Percentiles rank a stretch among this genome's conserved stretches.
Evolutionary conservation across 2,329 filamentous ascomycete species (phyloP).

Genomic region (Huntiella bhutanensis): DNA sequence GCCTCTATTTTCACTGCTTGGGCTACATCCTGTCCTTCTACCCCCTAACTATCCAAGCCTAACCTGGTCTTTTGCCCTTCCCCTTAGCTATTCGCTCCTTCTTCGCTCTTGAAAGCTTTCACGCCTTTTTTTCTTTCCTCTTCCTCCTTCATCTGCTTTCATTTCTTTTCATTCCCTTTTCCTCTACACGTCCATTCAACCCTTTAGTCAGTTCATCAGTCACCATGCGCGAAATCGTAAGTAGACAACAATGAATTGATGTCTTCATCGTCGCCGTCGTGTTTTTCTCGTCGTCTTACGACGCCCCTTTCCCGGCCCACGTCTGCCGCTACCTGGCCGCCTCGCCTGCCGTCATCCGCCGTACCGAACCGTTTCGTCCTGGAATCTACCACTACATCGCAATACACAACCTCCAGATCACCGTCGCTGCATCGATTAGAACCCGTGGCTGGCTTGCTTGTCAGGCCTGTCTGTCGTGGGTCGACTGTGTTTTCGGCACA

Average conservation of each 20-base stretch:
- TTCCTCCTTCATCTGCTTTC: slow-evolving; percentile 7
- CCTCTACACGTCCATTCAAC: slow-evolving; percentile 15
- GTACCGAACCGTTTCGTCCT: too few species aligned
- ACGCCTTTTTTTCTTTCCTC: slow-evolving; percentile 15
- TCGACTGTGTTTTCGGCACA: too few species aligned
- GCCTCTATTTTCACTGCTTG: background rate
- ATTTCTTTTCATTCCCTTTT: slow-evolving; percentile 10
- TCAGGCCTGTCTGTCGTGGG: too few species aligned
- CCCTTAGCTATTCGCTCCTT: slow-evolving; percentile 11
- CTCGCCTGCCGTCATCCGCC: too few species aligned
- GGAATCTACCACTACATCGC: too few species aligned
- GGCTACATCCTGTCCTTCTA: slow-evolving; percentile 1
- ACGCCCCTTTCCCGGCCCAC: slow-evolving; percentile 3
- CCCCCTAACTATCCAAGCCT: slow-evolving; percentile 7
- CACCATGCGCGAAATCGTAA: slow-evolving; percentile 53
- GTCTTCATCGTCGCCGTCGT: slow-evolving; percentile 3
- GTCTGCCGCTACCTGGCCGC: too few species aligned
- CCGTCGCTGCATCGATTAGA: too few species aligned
- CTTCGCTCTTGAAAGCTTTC: slow-evolving; percentile 19
- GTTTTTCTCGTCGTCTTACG: slow-evolving; percentile 4
- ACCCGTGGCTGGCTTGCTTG: too few species aligned
- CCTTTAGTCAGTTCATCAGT: slow-evolving; percentile 16
- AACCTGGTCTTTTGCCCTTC: slow-evolving; percentile 6
- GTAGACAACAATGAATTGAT: slow-evolving; percentile 18
- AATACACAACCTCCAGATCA: too few species aligned